phyloP scores from a whole-genome alignment of 176 grass and related monocot species.

The Zea mays region DNA sequence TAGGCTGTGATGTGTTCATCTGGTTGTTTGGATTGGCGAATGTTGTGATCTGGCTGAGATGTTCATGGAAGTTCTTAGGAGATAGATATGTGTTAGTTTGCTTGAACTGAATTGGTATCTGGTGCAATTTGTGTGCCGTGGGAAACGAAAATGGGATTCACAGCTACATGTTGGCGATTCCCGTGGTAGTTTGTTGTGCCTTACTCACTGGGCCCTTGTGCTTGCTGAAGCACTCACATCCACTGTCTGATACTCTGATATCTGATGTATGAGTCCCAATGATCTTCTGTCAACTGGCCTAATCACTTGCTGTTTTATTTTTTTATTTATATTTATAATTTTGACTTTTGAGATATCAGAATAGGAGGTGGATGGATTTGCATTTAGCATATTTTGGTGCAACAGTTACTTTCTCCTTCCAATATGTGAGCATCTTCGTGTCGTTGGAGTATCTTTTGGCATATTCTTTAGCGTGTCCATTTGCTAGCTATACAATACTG shows the following conservation, averaged over 20 bases:
- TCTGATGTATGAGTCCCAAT: background rate
- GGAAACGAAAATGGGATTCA: conserved; percentile 22
- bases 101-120: conserved; percentile 10
- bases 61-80: conserved; percentile 18
- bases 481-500: conserved; percentile 13
- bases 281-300: background rate
- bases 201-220: conserved; percentile 12
- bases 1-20: conserved; percentile 23
- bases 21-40: conserved; percentile 5
- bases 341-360: background rate
- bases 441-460: background rate
- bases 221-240: conserved; percentile 11
- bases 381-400: background rate
- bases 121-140: background rate
- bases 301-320: background rate
- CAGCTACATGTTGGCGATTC: conserved; percentile 1
- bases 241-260: background rate
- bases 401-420: background rate
- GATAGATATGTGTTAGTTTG: conserved; percentile 1
- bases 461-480: background rate
- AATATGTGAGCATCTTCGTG: background rate
- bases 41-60: background rate
- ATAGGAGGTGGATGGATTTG: background rate
- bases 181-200: background rate
- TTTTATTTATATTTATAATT: background rate